These are phyloP conservation scores for Psidium friedrichsthalianum DNA, from an alignment of 345 rosid species.

Conservation along the genomic window DNA sequence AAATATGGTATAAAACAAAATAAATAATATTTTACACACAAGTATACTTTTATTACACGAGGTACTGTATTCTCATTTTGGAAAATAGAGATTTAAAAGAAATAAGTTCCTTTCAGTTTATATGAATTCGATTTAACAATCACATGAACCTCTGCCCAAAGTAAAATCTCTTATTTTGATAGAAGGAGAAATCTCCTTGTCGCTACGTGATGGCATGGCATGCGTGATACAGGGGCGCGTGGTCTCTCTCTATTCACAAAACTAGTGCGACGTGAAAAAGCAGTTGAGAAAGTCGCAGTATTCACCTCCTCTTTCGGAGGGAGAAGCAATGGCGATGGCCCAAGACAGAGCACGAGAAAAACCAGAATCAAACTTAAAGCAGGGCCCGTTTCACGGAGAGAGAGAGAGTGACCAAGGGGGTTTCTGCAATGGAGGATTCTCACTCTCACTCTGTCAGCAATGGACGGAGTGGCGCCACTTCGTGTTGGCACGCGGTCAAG, in stretches of 20 bases:
- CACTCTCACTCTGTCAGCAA: background rate
- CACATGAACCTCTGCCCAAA: background rate
- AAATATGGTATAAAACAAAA: background rate
- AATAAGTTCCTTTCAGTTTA: background rate
- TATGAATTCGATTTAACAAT: background rate
- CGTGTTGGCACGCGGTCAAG: background rate
- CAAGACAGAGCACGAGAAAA: background rate
- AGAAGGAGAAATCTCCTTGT: background rate
- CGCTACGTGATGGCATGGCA: background rate
- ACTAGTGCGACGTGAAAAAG: background rate
- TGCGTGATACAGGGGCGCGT: background rate
- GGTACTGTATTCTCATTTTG: background rate
- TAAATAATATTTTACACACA: background rate
- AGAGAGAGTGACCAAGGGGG: background rate
- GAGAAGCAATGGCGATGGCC: background rate
- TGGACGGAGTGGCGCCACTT: background rate
- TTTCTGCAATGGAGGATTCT: background rate
- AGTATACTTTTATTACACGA: background rate
- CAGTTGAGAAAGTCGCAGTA: background rate
- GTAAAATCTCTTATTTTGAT: background rate
- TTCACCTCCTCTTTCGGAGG: background rate
- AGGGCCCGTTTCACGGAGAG: background rate
- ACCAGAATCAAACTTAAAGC: background rate
- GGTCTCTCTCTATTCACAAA: background rate
- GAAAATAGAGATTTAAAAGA: background rate